phyloP scores from a whole-genome alignment of 108 stramenopile genomes.

The Phaeodactylum tricornutum region DNA sequence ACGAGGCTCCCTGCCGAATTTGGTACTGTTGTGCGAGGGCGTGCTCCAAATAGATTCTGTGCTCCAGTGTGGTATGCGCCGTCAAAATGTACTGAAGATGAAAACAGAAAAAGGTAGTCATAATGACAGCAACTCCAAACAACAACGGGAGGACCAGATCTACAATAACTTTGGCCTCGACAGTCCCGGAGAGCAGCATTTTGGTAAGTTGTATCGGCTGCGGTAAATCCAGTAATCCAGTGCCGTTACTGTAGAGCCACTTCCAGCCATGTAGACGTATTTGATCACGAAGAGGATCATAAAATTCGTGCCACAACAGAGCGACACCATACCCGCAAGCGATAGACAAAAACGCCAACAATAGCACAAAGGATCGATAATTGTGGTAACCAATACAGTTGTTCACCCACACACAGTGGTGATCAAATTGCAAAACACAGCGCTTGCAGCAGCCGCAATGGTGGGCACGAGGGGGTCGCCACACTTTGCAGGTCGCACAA shows the following conservation, averaged over 20 bases:
- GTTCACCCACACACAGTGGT: conserved; percentile 97
- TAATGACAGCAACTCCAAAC: conserved; percentile 15
- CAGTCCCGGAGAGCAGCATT: conserved; percentile 1
- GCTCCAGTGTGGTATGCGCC: conserved; percentile 36
- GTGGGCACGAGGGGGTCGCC: conserved; percentile 67
- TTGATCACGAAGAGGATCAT: conserved; percentile 24
- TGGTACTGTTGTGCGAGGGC: conserved; percentile 3
- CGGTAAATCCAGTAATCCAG: conserved; percentile 58
- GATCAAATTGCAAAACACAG: conserved; percentile 85
- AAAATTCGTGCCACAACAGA: conserved; percentile 45
- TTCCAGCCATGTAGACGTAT: conserved; percentile 33
- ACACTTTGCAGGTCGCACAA: conserved; percentile 47
- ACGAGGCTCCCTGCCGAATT: not conserved
- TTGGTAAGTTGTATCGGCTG: conserved; percentile 24
- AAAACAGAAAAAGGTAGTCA: conserved; percentile 20
- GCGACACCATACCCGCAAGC: conserved; percentile 55
- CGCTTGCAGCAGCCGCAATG: conserved; percentile 61
- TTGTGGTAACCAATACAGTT: conserved; percentile 92
- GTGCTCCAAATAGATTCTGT: conserved; percentile 25
- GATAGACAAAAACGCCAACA: conserved; percentile 41
- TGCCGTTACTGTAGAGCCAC: conserved; percentile 31
- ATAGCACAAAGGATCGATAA: conserved; percentile 61
- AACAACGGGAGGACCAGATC: conserved; percentile 39
- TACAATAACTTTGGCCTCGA: conserved; percentile 14
- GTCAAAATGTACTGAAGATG: conserved; percentile 24